Conservation (phyloP, 2,329 filamentous ascomycete genomes). For the Colletotrichum lindemuthianum region DNA sequence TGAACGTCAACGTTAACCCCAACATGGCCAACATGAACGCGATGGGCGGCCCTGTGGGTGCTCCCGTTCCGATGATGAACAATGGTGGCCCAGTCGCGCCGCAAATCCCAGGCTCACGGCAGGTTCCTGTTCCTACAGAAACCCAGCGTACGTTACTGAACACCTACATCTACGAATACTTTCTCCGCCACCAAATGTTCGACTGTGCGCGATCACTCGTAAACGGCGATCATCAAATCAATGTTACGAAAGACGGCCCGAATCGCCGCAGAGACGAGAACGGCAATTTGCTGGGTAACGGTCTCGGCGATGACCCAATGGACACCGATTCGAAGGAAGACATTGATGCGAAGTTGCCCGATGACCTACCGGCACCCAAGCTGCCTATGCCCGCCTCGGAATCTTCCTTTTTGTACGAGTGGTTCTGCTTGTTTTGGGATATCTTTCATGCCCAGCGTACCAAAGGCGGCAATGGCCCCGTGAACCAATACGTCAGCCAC, state of each 20-base stretch:
- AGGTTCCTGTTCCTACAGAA: slow-evolving; percentile 43
- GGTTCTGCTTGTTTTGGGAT: slow-evolving; percentile 98
- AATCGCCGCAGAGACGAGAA: slow-evolving; percentile 74
- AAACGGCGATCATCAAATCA: slow-evolving; percentile 72
- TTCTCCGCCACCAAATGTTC: slow-evolving; percentile 85
- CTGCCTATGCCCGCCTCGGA: slow-evolving; percentile 72
- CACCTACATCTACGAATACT: slow-evolving; percentile 92
- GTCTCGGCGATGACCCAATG: slow-evolving; percentile 78
- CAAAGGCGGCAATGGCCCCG: slow-evolving; percentile 70
- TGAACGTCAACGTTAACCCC: slow-evolving; percentile 67
- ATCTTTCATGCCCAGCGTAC: slow-evolving; percentile 86
- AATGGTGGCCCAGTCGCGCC: slow-evolving; percentile 56
- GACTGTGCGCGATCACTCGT: slow-evolving; percentile 83
- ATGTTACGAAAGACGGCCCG: slow-evolving; percentile 75
- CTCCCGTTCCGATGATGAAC: slow-evolving; percentile 74
- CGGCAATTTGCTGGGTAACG: slow-evolving; percentile 73
- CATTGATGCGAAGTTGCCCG: slow-evolving; percentile 76
- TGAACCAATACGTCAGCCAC: slow-evolving; percentile 81
- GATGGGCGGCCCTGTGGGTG: slow-evolving; percentile 74
- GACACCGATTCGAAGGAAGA: slow-evolving; percentile 86
- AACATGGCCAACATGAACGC: slow-evolving; percentile 76
- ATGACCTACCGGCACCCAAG: slow-evolving; percentile 81
- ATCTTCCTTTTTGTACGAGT: slow-evolving; percentile 92
- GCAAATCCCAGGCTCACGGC: slow-evolving; percentile 42
- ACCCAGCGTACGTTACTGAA: slow-evolving; percentile 71